Percentiles rank a stretch among this genome's conserved stretches.
phyloP scores from a whole-genome alignment of 164 flowering plant species.

The Brasenia schreberi region DNA sequence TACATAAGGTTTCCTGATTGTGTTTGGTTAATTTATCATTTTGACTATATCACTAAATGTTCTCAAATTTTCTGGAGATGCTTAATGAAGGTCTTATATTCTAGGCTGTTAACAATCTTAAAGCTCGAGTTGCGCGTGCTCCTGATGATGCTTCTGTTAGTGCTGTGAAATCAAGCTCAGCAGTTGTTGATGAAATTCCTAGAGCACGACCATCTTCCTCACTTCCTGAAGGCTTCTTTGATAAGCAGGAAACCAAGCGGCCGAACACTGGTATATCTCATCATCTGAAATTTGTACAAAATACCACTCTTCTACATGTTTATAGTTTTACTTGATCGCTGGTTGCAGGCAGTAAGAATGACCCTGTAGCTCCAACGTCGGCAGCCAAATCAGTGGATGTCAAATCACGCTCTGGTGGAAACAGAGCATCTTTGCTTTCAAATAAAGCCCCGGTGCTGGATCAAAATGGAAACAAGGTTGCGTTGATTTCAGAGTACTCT shows the following conservation, averaged over 20 bases:
- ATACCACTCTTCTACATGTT: no score
- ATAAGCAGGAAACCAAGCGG: conserved; percentile 34
- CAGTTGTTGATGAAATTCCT: conserved; percentile 6
- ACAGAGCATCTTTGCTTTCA: conserved; percentile 6
- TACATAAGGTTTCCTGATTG: background rate
- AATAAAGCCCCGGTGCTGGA: conserved; percentile 5
- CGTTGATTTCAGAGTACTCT: no score
- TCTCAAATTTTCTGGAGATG: no score
- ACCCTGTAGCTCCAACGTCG: conserved; percentile 2
- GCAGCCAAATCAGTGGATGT: conserved; percentile 8
- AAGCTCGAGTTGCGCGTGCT: conserved; percentile 46
- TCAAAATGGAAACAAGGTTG: background rate
- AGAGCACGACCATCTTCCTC: conserved; percentile 27
- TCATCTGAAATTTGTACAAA: no score
- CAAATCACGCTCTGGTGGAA: conserved; percentile 2
- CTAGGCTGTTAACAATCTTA: conserved; percentile 60
- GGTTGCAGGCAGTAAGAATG: conserved; percentile 5
- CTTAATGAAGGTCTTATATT: background rate
- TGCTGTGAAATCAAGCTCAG: conserved; percentile 23
- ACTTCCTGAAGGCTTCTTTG: conserved; percentile 68
- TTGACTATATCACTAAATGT: no score
- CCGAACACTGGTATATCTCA: conserved; percentile 37
- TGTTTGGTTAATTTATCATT: background rate
- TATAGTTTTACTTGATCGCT: no score
- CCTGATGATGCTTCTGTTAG: conserved; percentile 10